Base-by-base conservation (phyloP, 306 rosid species). In the Vigna unguiculata region DNA sequence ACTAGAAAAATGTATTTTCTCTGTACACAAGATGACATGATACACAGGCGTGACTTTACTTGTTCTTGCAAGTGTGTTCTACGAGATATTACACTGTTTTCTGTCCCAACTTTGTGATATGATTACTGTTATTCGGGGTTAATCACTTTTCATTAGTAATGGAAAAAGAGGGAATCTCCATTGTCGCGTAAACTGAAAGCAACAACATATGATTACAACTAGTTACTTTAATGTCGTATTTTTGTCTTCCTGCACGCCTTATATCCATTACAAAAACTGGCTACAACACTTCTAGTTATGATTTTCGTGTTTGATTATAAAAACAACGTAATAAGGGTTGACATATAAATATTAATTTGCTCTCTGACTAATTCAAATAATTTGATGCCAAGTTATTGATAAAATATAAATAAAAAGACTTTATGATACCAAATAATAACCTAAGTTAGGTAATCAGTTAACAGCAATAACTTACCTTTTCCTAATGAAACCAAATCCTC, bases 141-240 rank as follows among this genome's bases (percentile, higher is more conserved):
- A 32, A 57, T 55, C 48, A 22, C 45, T 80, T 80, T 66, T 80
- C 70, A 15, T 53, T 58, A 34, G 47, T 24, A 80, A 66, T 73
- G 32, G 63, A 73, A 58, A 63, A 65, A 41, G 74, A 2, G 24
- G 54, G 69, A 73, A 80, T 74, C 79, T 30, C 68, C 41, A 45
- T 34, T 58, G 65, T 80, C 21, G 63, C 74, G 55, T 80, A 48
- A 65, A 12, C 60, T 47, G 14, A 58, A 72, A 57, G 64, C 28
- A 57, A 34, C 63, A 45, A 46, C 3, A 17, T 45, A 73, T 43
- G 71, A 54, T 65, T 66, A 45, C 47, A 36, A 19, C 52, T 51
- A 71, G 10, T 32, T 68, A 41, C 49, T 20, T 20, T 13, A 55
- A 67, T 51, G 24, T 22, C 73, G 10, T 52, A 3, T 43, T 40